Evolutionary conservation across 495 filamentous ascomycete genomes (phyloP).

Genomic region (Penicillium bovifimosum): DNA sequence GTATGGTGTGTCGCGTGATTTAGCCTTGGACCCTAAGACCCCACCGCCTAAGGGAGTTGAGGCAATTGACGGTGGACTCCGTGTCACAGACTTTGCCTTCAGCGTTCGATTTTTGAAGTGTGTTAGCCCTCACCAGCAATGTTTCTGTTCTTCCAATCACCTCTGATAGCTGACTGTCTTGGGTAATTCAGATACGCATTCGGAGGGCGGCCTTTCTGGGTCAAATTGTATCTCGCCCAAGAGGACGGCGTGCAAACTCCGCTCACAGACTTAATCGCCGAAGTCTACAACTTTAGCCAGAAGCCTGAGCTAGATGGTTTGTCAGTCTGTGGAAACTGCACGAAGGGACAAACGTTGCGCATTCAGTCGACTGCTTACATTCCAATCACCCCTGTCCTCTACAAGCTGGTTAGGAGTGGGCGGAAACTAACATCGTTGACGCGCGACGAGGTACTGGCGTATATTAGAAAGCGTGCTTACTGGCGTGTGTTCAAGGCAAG

Average conservation of each 20-base stretch:
- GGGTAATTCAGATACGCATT: constrained; percentile 1
- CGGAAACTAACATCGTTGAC: not conserved
- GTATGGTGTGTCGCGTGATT: constrained; percentile 20
- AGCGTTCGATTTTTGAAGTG: constrained; percentile 8
- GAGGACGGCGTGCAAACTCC: constrained; percentile 2
- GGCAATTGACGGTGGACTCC: constrained; percentile 2
- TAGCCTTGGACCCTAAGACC: constrained; percentile 2
- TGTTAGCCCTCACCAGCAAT: not conserved
- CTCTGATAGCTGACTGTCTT: not conserved
- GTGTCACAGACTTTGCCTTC: constrained; percentile 7
- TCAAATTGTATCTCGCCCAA: constrained; percentile 7
- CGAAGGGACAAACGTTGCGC: not conserved
- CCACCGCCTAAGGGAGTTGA: not conserved
- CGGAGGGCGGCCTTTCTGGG: constrained; percentile 8
- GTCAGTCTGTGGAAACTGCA: constrained; percentile 4
- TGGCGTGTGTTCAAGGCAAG: constrained; percentile 10
- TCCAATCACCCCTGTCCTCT: constrained; percentile 3
- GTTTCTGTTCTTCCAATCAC: not conserved
- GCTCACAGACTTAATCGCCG: constrained; percentile 3
- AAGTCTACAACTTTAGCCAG: constrained; percentile 11
- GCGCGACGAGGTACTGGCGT: constrained; percentile 1
- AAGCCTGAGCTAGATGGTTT: constrained; percentile 2
- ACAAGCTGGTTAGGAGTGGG: constrained; percentile 3
- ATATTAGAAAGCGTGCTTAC: constrained; percentile 1
- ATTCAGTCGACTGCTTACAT: constrained; percentile 6